Base-by-base conservation (phyloP, 495 filamentous ascomycete species). In the Penicillium diatomitis region DNA sequence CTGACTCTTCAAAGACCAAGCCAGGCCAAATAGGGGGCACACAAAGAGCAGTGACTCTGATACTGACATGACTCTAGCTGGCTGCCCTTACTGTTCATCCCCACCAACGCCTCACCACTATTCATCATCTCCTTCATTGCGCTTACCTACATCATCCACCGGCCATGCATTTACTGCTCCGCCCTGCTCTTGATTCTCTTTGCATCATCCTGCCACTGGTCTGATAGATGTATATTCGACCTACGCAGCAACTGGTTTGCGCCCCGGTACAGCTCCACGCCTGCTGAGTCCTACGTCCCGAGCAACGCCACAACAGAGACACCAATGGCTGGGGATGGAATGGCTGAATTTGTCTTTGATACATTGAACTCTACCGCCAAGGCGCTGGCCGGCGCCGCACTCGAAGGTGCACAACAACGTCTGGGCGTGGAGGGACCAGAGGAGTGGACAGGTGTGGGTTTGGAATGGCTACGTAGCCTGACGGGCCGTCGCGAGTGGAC, bases 41-140 rank as follows among this genome's bases (percentile, higher is more conserved):
- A 42, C 3, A 38, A 27, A 30, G n/a, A 42, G 28, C 39, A n/a
- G 29, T 4, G 3, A 1, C 10, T 30, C 8, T 6, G 3, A 6
- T 6, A 11, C 41, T 36, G 8, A 79, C 76, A 27, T 6, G 80
- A 82, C 46, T 79, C 36, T 30, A 70, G 68, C 54, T 69, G 65
- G 63, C 54, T 71, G 31, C 70, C 70, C n/a, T 63, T 71, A 33
- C 63, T 73, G 51, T 71, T 69, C 53, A 70, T 75, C 41, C 71
- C 72, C 34, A 87, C 82, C 48, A 87, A 88, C 60, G 86, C 86
- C 47, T 88, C 83, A 44, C 84, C 84, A 6, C 81, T 87, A 51
- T 92, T 94, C 73, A 88, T 95, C 55, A 80, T 91, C 65, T 82
- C 90, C 61, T 94, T 92, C 74, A 86, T 95, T 68, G 71, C 89